Evolutionary conservation across 2,329 filamentous ascomycete species (phyloP), one percentile per base, ranked within the genome.

Genomic region (Pestalotiopsis sp.): DNA sequence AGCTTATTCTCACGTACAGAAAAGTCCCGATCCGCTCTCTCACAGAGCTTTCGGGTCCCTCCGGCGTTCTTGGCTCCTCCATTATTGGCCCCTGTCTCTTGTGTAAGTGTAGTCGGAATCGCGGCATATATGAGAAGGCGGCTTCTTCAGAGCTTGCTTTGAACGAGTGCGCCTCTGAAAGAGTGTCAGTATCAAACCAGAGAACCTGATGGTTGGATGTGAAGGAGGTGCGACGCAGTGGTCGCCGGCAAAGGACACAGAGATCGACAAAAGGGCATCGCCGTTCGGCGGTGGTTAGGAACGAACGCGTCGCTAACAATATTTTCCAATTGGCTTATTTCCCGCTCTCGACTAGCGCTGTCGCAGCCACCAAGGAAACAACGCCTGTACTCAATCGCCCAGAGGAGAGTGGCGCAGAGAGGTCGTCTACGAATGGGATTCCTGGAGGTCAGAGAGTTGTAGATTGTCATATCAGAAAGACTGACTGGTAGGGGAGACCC

Each of bases 61-160:
- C 61, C 61, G 38, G 11, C 40, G 38, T 17, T 52, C 41, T 64
- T 49, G 61, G 61, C 38, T n/a, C 36, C 27, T 64, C 61, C 61
- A 64, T 64, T 20, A n/a, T 40, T 27, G 45, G 45, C 59, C 61
- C 31, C 61, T 64, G 38, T 52, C 49, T 64, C n/a, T 31, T 64
- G 41, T 41, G 40, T 40, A 64, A 40, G 41, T 25, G 40, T 20
- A 64, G 9, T 20, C 61, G 61, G 25, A 64, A 49, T 9, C 40
- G 38, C 25, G 61, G 61, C 61, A 64, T 64, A 64, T 64, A 40
- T 14, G 61, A 38, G 25, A 36, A 27, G 9, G 23, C 25, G 57
- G 6, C 23, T 59, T 59, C 20, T 27, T 59, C 6, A 12, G 23
- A 25, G 57, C 9, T 17, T 52, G 45, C 45, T 52, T 9, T n/a